Base-by-base conservation (phyloP, 2,329 filamentous ascomycete species). In the Ambrosiella xylebori region DNA sequence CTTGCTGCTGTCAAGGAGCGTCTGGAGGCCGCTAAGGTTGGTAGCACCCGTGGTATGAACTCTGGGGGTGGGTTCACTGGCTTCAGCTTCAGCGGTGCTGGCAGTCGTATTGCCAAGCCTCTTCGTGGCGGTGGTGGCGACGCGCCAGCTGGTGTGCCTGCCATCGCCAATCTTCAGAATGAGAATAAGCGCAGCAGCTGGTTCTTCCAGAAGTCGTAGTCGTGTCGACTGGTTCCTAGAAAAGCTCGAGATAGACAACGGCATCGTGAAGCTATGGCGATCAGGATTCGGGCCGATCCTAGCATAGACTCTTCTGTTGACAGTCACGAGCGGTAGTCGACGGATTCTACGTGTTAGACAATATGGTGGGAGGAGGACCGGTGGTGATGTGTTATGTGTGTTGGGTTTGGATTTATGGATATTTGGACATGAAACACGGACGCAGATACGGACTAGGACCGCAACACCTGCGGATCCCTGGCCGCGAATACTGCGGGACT, bases 1-100 rank as follows among this genome's bases (percentile, higher is more conserved):
- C 86, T 98, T 68, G 86, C 89, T 49, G 89, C 90, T 56, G 93
- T 98, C 72, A 98, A 97, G 76, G 93, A 98, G 70, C 87, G 93
- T 62, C 84, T 98, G 64, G 93, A 98, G 73, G 86, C 88, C 56
- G 93, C 90, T 69, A 98, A 97, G 73, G 81, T 84, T 54, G 88
- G 90, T 66, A 93, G 86, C 63, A 95, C 90, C 9, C 85, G 89
- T 63, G 89, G 88, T 57, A 80, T 96, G 58, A 80, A 81, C 63
- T 79, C 82, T 53, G 76, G 80, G 7, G 76, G 78, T 58, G 71
- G 71, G 61, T 71, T 76, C 61, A 80, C 78, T 54, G 81, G 81
- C 65, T 91, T 94, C 70, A 88, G 78, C 71, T 94, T 85, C 65
- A 71, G 74, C 62, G 75, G 72, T 57, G 77, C 76, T 3, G 81